A percentile compares a stretch with the other conserved stretches of the same genome.
Evolutionary conservation across 2,329 filamentous ascomycete genomes (phyloP).

Genomic region (Aspergillus tamarii): DNA sequence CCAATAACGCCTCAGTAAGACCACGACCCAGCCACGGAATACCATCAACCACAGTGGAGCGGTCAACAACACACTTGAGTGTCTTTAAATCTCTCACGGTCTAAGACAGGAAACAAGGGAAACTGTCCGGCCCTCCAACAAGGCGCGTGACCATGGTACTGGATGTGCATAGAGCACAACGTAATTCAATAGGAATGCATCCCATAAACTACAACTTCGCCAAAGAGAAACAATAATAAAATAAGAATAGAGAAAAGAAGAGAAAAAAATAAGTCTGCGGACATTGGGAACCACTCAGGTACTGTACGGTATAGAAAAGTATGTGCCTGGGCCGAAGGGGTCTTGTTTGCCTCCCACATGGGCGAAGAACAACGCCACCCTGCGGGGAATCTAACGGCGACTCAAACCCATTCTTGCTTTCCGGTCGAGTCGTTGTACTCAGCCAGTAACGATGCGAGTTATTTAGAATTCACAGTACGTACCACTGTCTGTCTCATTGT

Average conservation of each 20-base stretch:
- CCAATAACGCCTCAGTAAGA: slow-evolving; percentile 3
- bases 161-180: neutral
- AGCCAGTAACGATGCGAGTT: too few relatives aligned
- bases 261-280: neutral
- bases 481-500: neutral
- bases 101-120: neutral
- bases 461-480: neutral
- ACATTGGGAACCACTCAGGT: neutral
- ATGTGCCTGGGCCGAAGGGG: neutral
- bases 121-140: neutral
- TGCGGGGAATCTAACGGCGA: slow-evolving; percentile 6
- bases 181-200: neutral
- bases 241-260: neutral
- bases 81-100: neutral
- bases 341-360: slow-evolving; percentile 8
- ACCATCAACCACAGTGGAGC: neutral
- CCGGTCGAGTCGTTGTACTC: too few relatives aligned
- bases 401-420: neutral
- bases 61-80: neutral
- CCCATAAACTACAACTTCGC: neutral
- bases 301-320: neutral
- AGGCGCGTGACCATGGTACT: neutral
- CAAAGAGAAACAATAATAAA: neutral
- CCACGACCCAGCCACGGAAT: neutral
- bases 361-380: slow-evolving; percentile 4